These are phyloP conservation scores for Viridothelium virens DNA, from an alignment of 495 filamentous ascomycete genomes.

Conservation along the genomic window DNA sequence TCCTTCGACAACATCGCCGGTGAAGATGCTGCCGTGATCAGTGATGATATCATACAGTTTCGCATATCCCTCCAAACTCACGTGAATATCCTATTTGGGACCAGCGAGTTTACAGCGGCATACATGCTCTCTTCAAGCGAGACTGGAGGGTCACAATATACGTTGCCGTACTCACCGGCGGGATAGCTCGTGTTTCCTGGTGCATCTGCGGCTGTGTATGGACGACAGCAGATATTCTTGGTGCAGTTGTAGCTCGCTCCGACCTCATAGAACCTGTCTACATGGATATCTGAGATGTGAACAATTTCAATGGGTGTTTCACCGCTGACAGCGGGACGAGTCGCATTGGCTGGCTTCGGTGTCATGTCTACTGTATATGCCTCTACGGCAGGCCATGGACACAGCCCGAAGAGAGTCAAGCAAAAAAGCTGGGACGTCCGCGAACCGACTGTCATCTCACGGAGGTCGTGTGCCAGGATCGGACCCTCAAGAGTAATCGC, in stretches of 20 bases:
- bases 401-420: slow-evolving; percentile 43
- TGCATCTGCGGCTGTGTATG: slow-evolving; percentile 39
- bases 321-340: slow-evolving; percentile 40
- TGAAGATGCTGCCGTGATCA: slow-evolving; percentile 34
- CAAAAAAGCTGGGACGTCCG: slow-evolving; percentile 45
- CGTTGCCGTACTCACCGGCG: slow-evolving; percentile 43
- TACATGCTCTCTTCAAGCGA: slow-evolving; percentile 48
- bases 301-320: slow-evolving; percentile 44
- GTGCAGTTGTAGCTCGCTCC: slow-evolving; percentile 46
- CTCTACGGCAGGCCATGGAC: slow-evolving; percentile 40
- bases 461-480: slow-evolving; percentile 42
- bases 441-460: slow-evolving; percentile 40
- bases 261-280: slow-evolving; percentile 45
- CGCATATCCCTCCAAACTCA: background rate
- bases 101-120: slow-evolving; percentile 39
- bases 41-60: background rate
- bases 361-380: slow-evolving; percentile 42
- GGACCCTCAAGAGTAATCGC: slow-evolving; percentile 39
- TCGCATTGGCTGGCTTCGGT: slow-evolving; percentile 34
- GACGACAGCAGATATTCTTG: slow-evolving; percentile 50
- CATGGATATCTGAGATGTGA: slow-evolving; percentile 51
- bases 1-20: slow-evolving; percentile 45
- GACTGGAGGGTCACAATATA: slow-evolving; percentile 45
- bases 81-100: slow-evolving; percentile 35
- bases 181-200: slow-evolving; percentile 41